Percentiles rank a stretch among this genome's conserved stretches.
Evolutionary conservation across 495 filamentous ascomycete species (phyloP).

Genomic region (Trichoderma gamsii): DNA sequence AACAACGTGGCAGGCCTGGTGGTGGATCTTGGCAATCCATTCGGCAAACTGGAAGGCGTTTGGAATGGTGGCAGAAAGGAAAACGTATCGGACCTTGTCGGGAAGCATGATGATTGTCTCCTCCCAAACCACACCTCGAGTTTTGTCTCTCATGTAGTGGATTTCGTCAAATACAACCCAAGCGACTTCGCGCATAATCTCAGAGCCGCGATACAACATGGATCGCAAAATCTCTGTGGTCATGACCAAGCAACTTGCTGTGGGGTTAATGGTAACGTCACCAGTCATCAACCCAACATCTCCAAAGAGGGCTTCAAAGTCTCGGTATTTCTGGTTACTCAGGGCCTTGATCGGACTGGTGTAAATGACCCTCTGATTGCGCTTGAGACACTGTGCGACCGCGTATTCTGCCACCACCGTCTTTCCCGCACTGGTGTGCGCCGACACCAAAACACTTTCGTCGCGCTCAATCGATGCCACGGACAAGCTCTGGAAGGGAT

Average conservation of each 20-base stretch:
- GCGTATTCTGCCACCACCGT: conserved; percentile 98
- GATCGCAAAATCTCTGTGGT: conserved; percentile 98
- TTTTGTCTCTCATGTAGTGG: conserved; percentile 93
- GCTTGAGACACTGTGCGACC: conserved; percentile 93
- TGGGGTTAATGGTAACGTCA: conserved; percentile 98
- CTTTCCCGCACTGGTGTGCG: conserved; percentile 96
- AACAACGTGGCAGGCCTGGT: conserved; percentile 94
- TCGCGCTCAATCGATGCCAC: conserved; percentile 89
- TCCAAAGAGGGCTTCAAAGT: conserved; percentile 90
- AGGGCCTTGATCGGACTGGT: conserved; percentile 98
- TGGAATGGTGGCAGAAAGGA: conserved; percentile 96
- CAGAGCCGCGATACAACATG: conserved; percentile 95
- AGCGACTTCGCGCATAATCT: conserved; percentile 97
- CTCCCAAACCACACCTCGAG: conserved; percentile 96
- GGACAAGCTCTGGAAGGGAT: conserved; percentile 92
- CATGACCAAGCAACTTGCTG: conserved; percentile 96
- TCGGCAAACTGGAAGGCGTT: conserved; percentile 99
- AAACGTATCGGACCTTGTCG: conserved; percentile 97
- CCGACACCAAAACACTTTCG: conserved; percentile 93
- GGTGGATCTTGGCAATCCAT: conserved; percentile 96
- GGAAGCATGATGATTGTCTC: conserved; percentile 96
- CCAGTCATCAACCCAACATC: conserved; percentile 98
- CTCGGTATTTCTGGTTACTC: conserved; percentile 97
- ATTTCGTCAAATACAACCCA: conserved; percentile 99
- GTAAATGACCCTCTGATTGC: conserved; percentile 97